Conservation (phyloP, 306 rosid species). For the Dalbergia cultrata region DNA sequence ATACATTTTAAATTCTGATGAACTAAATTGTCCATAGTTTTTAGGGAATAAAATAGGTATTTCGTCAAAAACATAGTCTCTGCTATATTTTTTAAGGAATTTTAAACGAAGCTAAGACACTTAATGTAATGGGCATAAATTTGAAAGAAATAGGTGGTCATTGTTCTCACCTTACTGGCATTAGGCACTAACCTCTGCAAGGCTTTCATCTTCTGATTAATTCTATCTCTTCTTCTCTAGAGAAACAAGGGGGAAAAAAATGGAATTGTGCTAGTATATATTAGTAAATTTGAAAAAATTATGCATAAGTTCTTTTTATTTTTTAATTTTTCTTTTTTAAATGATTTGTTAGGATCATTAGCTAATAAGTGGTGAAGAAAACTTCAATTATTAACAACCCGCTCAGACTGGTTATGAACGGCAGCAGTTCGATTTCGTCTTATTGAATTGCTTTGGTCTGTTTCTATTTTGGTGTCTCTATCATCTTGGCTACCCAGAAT, state of each 20-base stretch:
- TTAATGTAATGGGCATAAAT: neutral
- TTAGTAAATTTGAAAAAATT: conserved; percentile 3
- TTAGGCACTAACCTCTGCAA: conserved; percentile 74
- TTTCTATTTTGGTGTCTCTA: conserved; percentile 47
- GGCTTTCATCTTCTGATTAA: conserved; percentile 70
- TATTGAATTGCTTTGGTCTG: conserved; percentile 47
- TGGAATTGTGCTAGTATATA: neutral
- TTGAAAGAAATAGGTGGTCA: neutral
- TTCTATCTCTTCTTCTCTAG: conserved; percentile 67
- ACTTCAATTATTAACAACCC: conserved; percentile 55
- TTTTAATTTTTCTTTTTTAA: neutral
- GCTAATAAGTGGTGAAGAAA: neutral
- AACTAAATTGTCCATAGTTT: too few relatives aligned
- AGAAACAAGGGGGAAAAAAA: neutral
- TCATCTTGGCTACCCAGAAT: conserved; percentile 49
- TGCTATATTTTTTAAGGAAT: neutral
- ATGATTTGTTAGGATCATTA: neutral
- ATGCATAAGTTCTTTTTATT: neutral
- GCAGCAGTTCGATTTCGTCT: conserved; percentile 61
- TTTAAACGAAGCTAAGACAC: neutral
- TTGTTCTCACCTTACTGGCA: conserved; percentile 64
- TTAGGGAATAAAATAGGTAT: too few relatives aligned
- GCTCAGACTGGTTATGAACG: conserved; percentile 68
- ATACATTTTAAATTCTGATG: too few relatives aligned
- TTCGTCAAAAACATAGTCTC: too few relatives aligned